phyloP scores from a whole-genome alignment of 768 basidiomycete species.

The Hypholoma sublateritium region DNA sequence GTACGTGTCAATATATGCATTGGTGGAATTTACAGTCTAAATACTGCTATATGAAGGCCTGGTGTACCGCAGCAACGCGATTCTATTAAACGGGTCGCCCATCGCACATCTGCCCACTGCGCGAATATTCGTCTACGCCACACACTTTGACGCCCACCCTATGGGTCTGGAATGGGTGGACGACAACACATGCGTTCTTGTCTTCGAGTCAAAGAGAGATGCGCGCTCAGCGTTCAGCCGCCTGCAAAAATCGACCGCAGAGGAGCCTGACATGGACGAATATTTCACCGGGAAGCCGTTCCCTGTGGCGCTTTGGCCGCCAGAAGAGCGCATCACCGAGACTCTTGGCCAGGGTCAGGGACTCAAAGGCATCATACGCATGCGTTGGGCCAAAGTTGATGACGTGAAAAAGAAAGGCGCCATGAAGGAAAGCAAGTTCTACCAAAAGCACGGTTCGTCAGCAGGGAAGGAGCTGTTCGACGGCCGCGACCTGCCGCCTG shows the following conservation, averaged over 20 bases:
- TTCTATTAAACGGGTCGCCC: slow-evolving; percentile 71
- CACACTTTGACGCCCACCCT: slow-evolving; percentile 72
- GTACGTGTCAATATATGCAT: slow-evolving; percentile 17
- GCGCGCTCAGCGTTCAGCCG: slow-evolving; percentile 52
- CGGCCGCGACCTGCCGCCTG: slow-evolving; percentile 33
- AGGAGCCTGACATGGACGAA: slow-evolving; percentile 56
- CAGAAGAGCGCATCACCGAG: slow-evolving; percentile 72
- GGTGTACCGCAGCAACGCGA: slow-evolving; percentile 58
- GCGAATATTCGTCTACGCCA: slow-evolving; percentile 79
- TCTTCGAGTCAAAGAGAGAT: slow-evolving; percentile 57
- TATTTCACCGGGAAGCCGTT: slow-evolving; percentile 66
- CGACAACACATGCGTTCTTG: slow-evolving; percentile 78
- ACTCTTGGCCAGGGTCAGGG: slow-evolving; percentile 72
- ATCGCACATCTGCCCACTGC: slow-evolving; percentile 75
- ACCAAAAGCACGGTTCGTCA: slow-evolving; percentile 67
- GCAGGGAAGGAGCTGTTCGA: slow-evolving; percentile 56
- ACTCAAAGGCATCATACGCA: slow-evolving; percentile 60
- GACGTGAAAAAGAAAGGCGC: slow-evolving; percentile 83
- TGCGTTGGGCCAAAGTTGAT: slow-evolving; percentile 73
- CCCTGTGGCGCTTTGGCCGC: slow-evolving; percentile 75
- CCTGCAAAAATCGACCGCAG: slow-evolving; percentile 51
- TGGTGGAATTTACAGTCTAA: background rate
- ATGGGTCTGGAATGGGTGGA: slow-evolving; percentile 86
- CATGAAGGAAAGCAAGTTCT: slow-evolving; percentile 72
- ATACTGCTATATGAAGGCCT: slow-evolving; percentile 32